A percentile compares a stretch with the other conserved stretches of the same genome.
Conservation (phyloP, 1,284 basidiomycete species). For the Malassezia sympodialis region DNA sequence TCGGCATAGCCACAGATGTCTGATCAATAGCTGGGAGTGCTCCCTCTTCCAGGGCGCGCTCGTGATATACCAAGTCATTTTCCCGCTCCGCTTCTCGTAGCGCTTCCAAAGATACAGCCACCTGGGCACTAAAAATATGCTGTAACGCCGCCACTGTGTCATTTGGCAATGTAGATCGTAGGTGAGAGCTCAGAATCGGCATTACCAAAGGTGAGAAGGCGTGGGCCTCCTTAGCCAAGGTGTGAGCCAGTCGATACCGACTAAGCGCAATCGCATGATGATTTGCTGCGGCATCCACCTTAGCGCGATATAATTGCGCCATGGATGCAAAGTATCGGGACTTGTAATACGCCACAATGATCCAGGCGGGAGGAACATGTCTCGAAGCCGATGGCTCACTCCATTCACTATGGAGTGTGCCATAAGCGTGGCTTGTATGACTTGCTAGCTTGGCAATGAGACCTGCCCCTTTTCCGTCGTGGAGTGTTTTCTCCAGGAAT, state of each 20-base stretch:
- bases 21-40: conserved; percentile 72
- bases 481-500: conserved; percentile 78
- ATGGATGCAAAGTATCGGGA: conserved; percentile 77
- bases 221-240: conserved; percentile 71
- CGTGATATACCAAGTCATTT: conserved; percentile 97
- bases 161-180: conserved; percentile 68
- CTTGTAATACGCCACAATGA: conserved; percentile 60
- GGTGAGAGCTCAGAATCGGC: conserved; percentile 46
- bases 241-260: conserved; percentile 68
- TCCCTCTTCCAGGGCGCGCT: conserved; percentile 72
- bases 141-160: conserved; percentile 69
- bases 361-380: conserved; percentile 44
- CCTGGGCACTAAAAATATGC: conserved; percentile 74
- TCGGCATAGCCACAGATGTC: conserved; percentile 63
- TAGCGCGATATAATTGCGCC: conserved; percentile 73
- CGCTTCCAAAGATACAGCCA: conserved; percentile 65
- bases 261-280: conserved; percentile 80
- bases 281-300: conserved; percentile 64
- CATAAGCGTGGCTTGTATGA: conserved; percentile 73
- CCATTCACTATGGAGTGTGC: conserved; percentile 68
- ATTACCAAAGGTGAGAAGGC: conserved; percentile 49
- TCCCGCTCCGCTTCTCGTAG: conserved; percentile 69
- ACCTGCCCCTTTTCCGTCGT: conserved; percentile 53
- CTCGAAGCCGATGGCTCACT: conserved; percentile 74
- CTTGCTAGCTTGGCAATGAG: conserved; percentile 76